Evolutionary conservation across 2,329 filamentous ascomycete genomes (phyloP), one percentile per base, ranked within the genome.

Genomic region (Cordyceps fumosorosea): DNA sequence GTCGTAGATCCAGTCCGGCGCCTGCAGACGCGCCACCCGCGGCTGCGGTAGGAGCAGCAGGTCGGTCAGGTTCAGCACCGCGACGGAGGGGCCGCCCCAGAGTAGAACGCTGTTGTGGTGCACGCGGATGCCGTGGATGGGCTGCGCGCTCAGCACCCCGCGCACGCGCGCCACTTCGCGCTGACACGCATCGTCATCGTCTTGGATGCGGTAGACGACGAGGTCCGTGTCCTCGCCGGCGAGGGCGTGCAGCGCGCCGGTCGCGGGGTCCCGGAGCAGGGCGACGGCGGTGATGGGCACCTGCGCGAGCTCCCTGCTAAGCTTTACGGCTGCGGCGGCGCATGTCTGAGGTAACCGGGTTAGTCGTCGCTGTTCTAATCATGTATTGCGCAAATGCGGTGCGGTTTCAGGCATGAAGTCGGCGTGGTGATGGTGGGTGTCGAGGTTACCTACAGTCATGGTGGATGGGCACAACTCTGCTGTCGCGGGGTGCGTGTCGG

Each of bases 1-100:
- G 71, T 90, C 85, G 67, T 93, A 83, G 65, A 96, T 86, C 91
- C 91, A 95, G 73, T 96, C 91, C 5, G 83, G 80, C 2, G 84
- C 82, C 3, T 72, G 72, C 26, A 76, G 75, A 67, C 82, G 82
- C 7, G 65, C 67, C 26, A 71, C 40, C 5, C 18, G 29, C n/a
- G n/a, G n/a, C n/a, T n/a, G n/a, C n/a, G n/a, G n/a, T n/a, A n/a
- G n/a, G n/a, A 29, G 37, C 12, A 7, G 4, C 16, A 45, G n/a
- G 14, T 47, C 42, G 18, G 42, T 4, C 2, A 48, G 22, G 3
- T 14, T 3, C 18, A 56, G 34, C 2, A 54, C 12, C 2, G 76
- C 82, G n/a, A 90, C 75, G 2, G 78, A 82, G 18, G 80, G 78
- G 1, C 86, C 88, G 45, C 91, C 91, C 90, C 90, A 96, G 18